Evolutionary conservation across 2,329 filamentous ascomycete species (phyloP), one percentile per base, ranked within the genome.

Genomic region (Arachnomyces sp.): DNA sequence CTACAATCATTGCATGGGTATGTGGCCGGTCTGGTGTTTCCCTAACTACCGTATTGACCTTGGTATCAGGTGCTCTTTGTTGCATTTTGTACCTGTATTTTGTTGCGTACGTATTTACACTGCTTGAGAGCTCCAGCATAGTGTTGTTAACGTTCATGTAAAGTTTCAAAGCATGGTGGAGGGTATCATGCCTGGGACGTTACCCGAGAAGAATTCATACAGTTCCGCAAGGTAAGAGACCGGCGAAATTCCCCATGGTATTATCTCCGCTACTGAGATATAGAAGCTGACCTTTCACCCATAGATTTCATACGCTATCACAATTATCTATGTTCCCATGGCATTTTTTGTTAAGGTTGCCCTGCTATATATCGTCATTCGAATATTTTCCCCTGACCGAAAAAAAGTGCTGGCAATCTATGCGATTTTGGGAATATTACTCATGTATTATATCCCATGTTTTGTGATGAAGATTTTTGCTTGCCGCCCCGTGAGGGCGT

Each of bases 301-400:
- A 14, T 28, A 52, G 52, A 58, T 58, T 35, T 57, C 56, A 40
- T 66, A 65, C 35, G 44, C 60, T 41, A 58, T 61, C 4, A 63
- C 61, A 9, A 51, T 63, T 13, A 43, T 64, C 13, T 66, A 66
- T 50, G 62, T 59, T n/a, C 63, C 62, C 1, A 63, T 63, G 54
- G 60, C 59, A 12, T 54, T 65, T 15, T 54, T 59, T 35, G 55
- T 57, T 31, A 66, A 65, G 43, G 43, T 61, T 30, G 57, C 60
- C 29, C 56, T 66, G 7, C 51, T 66, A 4, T 51, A 58, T 2
- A 62, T 66, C 41, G 45, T 65, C 13, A 58, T 56, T 17, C 57
- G 61, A 36, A 57, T 66, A 38, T 66, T 66, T 53, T 36, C 47
- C 11, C 61, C 61, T 1, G 62, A 57, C 43, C 53, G 51, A 15